Base-by-base conservation (phyloP, 164 flowering plant genomes). In the Cinnamomum chago region DNA sequence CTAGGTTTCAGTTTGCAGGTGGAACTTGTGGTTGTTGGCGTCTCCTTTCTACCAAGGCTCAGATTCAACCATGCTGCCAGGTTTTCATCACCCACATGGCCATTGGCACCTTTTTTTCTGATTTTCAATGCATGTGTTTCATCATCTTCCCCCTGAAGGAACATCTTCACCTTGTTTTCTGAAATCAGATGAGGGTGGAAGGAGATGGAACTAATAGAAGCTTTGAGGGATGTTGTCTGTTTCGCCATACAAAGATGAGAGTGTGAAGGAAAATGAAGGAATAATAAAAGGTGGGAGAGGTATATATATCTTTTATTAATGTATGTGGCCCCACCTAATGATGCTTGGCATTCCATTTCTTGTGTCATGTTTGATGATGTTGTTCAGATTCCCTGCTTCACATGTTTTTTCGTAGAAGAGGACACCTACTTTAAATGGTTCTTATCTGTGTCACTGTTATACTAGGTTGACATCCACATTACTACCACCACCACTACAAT, bases 61-160 rank as follows among this genome's bases (percentile, higher is more conserved):
- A 93, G 82, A 77, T 83, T 85, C 78, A 93, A 78, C 96, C 96
- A 91, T 73, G 82, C 90, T 52, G 72, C 79, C 55, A 72, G 70
- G 70, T 76, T 78, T n/a, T 72, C 77, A 30, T 81, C 82, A 65
- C 68, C 85, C 2, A 10, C 50, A 65, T 58, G 82, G 58, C 79
- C 76, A 23, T 52, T 13, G 58, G 58, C 58, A 30, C 51, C 22
- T 6, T 67, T 50, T 25, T 70, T 72, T 13, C 62, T 60, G 67
- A 3, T 68, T 55, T 18, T 71, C 17, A n/a, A n/a, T 30, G 58
- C 67, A 30, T 30, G 35, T 73, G 68, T 71, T 65, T 11, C 68
- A 69, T 47, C 65, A 51, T 65, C 83, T 28, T 78, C 85, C 25
- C 72, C 60, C 60, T 79, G 80, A 68, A 35, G 60, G 30, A 67